Percentiles rank a stretch among this genome's conserved stretches.
phyloP scores from a whole-genome alignment of 345 rosid species.

The Clarkia xantiana region DNA sequence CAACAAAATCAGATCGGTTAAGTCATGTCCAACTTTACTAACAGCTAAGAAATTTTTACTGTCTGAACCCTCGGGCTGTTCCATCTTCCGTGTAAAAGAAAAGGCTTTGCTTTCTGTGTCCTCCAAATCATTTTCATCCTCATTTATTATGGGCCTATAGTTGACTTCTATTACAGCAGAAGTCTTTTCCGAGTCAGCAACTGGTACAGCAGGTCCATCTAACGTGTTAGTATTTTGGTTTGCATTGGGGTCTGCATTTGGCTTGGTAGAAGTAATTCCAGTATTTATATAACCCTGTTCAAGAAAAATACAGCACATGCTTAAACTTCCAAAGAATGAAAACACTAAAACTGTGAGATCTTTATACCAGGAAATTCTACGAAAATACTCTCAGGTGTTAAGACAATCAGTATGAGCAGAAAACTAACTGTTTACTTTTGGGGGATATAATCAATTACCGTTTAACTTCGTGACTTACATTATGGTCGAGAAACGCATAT shows the following conservation, averaged over 20 bases:
- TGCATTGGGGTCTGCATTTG: constrained; percentile 22
- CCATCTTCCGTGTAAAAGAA: constrained; percentile 18
- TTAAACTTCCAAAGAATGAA: background rate
- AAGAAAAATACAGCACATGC: constrained; percentile 1
- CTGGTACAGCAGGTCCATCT: no score
- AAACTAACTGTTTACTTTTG: no score
- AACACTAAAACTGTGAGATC: background rate
- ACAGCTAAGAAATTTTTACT: constrained; percentile 22
- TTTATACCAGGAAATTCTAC: background rate
- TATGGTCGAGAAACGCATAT: constrained; percentile 79
- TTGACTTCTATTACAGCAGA: constrained; percentile 55
- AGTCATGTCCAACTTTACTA: constrained; percentile 16
- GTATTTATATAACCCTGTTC: constrained; percentile 89
- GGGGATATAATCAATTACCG: background rate
- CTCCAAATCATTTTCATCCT: constrained; percentile 23
- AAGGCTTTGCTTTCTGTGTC: constrained; percentile 13
- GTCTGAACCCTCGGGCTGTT: constrained; percentile 16
- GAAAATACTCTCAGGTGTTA: background rate
- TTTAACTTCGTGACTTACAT: constrained; percentile 41
- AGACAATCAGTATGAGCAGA: no score
- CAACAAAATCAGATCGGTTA: constrained; percentile 15
- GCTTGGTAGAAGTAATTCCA: constrained; percentile 70
- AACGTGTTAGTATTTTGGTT: constrained; percentile 28
- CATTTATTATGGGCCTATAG: constrained; percentile 27
- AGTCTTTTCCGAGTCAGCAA: no score